Conservation (phyloP, 2,329 filamentous ascomycete species). For the Aspergillus costaricaensis region DNA sequence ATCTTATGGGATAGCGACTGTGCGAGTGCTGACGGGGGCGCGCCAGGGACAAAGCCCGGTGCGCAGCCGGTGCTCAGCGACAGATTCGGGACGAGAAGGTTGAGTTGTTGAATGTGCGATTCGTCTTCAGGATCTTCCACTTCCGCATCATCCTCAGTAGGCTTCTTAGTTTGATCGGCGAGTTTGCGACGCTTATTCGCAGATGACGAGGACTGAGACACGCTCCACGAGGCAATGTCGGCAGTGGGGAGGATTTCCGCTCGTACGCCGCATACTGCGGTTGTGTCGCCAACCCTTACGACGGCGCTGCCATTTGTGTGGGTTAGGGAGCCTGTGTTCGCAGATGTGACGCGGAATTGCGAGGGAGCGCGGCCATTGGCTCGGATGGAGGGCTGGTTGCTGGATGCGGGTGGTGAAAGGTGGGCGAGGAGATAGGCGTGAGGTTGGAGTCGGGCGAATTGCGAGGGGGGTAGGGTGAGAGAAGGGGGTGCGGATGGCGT, state of each 20-base stretch:
- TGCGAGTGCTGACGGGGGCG: slow-evolving; percentile 74
- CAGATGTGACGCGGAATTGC: slow-evolving; percentile 69
- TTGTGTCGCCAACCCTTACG: slow-evolving; percentile 84
- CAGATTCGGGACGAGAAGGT: slow-evolving; percentile 88
- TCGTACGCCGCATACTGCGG: slow-evolving; percentile 89
- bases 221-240: slow-evolving; percentile 64
- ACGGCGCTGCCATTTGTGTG: slow-evolving; percentile 90
- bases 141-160: slow-evolving; percentile 37
- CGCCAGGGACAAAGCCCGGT: slow-evolving; percentile 80
- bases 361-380: slow-evolving; percentile 77
- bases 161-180: slow-evolving; percentile 22
- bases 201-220: slow-evolving; percentile 39
- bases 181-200: slow-evolving; percentile 36
- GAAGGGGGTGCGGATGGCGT: slow-evolving; percentile 39
- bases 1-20: slow-evolving; percentile 83
- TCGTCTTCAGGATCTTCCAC: slow-evolving; percentile 50
- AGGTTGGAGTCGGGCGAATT: slow-evolving; percentile 85
- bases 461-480: slow-evolving; percentile 63
- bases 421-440: slow-evolving; percentile 88
- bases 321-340: slow-evolving; percentile 81
- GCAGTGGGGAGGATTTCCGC: slow-evolving; percentile 77
- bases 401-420: slow-evolving; percentile 62
- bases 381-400: slow-evolving; percentile 61
- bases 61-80: slow-evolving; percentile 90
- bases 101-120: slow-evolving; percentile 51